Evolutionary conservation across 2,329 filamentous ascomycete species (phyloP).

Genomic region (Verticillium alfalfae): DNA sequence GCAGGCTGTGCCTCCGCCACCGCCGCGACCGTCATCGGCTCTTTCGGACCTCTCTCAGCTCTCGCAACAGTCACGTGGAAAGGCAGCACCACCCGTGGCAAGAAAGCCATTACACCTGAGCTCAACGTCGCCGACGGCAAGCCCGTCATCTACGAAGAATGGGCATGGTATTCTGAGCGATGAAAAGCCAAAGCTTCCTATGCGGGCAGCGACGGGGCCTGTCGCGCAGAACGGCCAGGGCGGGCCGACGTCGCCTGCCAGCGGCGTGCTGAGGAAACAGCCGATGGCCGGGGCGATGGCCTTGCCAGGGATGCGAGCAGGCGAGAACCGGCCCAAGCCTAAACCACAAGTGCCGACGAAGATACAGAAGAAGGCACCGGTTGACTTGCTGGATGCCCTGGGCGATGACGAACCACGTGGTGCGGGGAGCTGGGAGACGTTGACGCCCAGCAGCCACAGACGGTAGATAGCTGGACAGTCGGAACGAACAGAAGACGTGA

Average conservation of each 20-base stretch:
- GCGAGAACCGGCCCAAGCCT: slow-evolving; percentile 1
- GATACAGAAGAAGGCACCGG: slow-evolving; percentile 16
- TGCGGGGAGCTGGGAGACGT: slow-evolving; percentile 49
- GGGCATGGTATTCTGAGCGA: slow-evolving; percentile 9
- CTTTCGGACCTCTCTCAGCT: slow-evolving; percentile 26
- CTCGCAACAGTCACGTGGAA: slow-evolving; percentile 25
- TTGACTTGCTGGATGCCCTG: slow-evolving; percentile 41
- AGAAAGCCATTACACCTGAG: slow-evolving; percentile 56
- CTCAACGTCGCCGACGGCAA: slow-evolving; percentile 21
- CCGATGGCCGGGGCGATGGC: slow-evolving; percentile 8
- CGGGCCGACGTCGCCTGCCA: background rate
- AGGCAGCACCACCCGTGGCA: slow-evolving; percentile 51
- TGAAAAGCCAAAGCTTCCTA: slow-evolving; percentile 11
- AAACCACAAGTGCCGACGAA: slow-evolving; percentile 7
- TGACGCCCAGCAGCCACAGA: slow-evolving; percentile 37
- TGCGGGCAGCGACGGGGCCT: slow-evolving; percentile 8
- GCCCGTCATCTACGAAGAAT: slow-evolving; percentile 11
- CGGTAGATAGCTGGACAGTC: background rate
- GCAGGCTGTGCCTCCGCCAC: slow-evolving; percentile 18
- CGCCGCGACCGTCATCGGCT: slow-evolving; percentile 24
- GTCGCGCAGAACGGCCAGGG: background rate
- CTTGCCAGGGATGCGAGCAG: slow-evolving; percentile 8
- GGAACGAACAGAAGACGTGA: too few species aligned
- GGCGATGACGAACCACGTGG: slow-evolving; percentile 36
- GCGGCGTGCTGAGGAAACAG: slow-evolving; percentile 3